Evolutionary conservation across 305 asterid species (phyloP).

Genomic region (Petunia hybrid): DNA sequence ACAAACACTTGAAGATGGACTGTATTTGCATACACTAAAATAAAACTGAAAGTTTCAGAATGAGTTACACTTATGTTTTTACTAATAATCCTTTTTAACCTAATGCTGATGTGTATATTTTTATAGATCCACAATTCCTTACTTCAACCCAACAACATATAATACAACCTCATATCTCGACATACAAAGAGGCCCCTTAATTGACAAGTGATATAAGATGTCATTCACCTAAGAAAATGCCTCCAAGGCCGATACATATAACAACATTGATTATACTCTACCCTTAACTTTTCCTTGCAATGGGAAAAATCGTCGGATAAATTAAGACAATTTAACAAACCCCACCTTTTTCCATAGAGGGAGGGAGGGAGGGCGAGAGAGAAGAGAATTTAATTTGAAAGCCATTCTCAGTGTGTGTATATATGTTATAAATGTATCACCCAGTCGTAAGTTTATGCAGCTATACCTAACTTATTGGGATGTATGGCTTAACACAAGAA

Average conservation of each 20-base stretch:
- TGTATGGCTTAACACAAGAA: not conserved
- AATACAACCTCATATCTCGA: not conserved
- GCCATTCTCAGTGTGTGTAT: not conserved
- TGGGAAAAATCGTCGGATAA: not conserved
- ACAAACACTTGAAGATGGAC: not conserved
- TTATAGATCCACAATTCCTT: not conserved
- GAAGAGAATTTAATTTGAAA: not conserved
- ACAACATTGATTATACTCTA: not conserved
- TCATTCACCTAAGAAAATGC: not conserved
- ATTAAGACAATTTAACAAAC: not conserved
- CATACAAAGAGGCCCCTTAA: slow-evolving; percentile 7
- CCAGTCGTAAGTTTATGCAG: not conserved
- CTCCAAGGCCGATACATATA: not conserved
- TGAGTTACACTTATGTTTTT: not conserved
- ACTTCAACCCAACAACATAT: not conserved
- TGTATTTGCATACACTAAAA: not conserved
- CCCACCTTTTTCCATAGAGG: not conserved
- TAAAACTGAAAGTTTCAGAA: not conserved
- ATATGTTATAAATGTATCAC: not conserved
- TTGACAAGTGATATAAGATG: slow-evolving; percentile 15
- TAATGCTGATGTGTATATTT: not conserved
- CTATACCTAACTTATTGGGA: slow-evolving; percentile 11
- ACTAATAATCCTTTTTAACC: not conserved
- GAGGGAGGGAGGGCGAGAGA: not conserved
- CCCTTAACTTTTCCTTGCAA: slow-evolving; percentile 7